phyloP scores from a whole-genome alignment of 2,329 filamentous ascomycete genomes.

The Beauveria sp. region DNA sequence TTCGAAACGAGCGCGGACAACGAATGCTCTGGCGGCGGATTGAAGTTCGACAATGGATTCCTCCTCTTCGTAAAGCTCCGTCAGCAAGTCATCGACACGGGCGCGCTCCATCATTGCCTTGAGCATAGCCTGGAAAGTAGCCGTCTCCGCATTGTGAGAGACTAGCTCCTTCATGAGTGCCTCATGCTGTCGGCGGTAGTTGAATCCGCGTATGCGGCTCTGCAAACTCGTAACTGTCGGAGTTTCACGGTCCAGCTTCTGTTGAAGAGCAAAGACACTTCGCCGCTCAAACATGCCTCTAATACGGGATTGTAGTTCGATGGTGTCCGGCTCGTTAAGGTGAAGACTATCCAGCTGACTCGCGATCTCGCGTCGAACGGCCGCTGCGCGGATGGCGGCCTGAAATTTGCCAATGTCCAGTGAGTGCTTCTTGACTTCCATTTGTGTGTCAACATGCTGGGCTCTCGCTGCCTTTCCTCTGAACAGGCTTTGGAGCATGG shows the following conservation, averaged over 20 bases:
- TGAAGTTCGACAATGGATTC: slow-evolving; percentile 69
- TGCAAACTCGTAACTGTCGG: slow-evolving; percentile 56
- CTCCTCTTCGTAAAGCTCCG: slow-evolving; percentile 75
- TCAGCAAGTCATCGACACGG: slow-evolving; percentile 64
- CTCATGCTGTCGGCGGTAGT: slow-evolving; percentile 52
- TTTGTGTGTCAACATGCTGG: slow-evolving; percentile 34
- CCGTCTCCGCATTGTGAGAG: slow-evolving; percentile 58
- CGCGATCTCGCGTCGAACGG: slow-evolving; percentile 43
- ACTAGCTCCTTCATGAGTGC: slow-evolving; percentile 62
- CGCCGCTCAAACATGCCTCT: slow-evolving; percentile 55
- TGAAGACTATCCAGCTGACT: slow-evolving; percentile 40
- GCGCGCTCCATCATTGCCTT: slow-evolving; percentile 74
- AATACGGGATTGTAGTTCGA: slow-evolving; percentile 49
- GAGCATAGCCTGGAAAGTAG: slow-evolving; percentile 64
- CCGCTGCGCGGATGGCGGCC: slow-evolving; percentile 44
- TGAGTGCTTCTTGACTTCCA: slow-evolving; percentile 39
- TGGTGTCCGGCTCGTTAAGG: slow-evolving; percentile 36
- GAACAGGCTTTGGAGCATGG: slow-evolving; percentile 31
- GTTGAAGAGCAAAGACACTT: slow-evolving; percentile 38
- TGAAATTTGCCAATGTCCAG: slow-evolving; percentile 41
- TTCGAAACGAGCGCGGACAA: slow-evolving; percentile 67
- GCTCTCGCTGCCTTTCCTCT: slow-evolving; percentile 43
- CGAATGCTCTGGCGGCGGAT: slow-evolving; percentile 60
- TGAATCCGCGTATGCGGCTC: slow-evolving; percentile 55
- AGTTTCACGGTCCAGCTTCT: slow-evolving; percentile 51